Base-by-base conservation (phyloP, 768 basidiomycete species). In the Tubosaeta sp. region DNA sequence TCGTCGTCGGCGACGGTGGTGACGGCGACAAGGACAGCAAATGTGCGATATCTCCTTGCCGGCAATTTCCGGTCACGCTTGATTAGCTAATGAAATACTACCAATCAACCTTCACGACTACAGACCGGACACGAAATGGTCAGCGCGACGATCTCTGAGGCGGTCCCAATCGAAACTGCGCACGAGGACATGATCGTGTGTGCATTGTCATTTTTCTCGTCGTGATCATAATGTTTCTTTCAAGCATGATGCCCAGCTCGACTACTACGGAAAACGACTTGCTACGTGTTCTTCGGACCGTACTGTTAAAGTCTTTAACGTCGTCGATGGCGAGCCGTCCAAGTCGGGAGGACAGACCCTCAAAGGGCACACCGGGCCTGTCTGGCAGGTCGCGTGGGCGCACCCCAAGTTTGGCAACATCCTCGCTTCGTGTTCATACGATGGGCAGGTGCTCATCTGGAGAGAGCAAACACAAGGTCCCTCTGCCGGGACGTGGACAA, bases 361-460 rank as follows among this genome's bases (percentile, higher is more conserved):
- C 53, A 88, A 85, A 68, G 91, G 91, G 91, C 97, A 98, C 71
- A 91, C 90, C 4, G 95, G 95, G 10, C 95, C 97, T 7, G 94
- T 99, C 34, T 98, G 95, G 95, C 93, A 95, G 63, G 86, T 99
- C 46, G 83, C 94, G 22, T 99, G 97, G 97, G 95, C 91, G 3
- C 95, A 99, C 62, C 97, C 97, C 25, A 97, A 93, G 69, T 99
- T 89, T 63, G 97, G 97, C 2, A 85, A 88, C 56, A 95, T 99
- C 63, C 83, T 99, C 48, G 95, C 95, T 27, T 95, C 91, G n/a
- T 95, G 93, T 65, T 97, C 95, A 5, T 98, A 98, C 68, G 97
- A 99, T 61, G 95, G 97, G 43, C 91, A 95, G 63, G 97, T 97
- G 17, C 81, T 97, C 71, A 93, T 99, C 59, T 99, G 97, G 97